Base-by-base conservation (phyloP, 164 flowering plant genomes). In the Annona cherimola region DNA sequence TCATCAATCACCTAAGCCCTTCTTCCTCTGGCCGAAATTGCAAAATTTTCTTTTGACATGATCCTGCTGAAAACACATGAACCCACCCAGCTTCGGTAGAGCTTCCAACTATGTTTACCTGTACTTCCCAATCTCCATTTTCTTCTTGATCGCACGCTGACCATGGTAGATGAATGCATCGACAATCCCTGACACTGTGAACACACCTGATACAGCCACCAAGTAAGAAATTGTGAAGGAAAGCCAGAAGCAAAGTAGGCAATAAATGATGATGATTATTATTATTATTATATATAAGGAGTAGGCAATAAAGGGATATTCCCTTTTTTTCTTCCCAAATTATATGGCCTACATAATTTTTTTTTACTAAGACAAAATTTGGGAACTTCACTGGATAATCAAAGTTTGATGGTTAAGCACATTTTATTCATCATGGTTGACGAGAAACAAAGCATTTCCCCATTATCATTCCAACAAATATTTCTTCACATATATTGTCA, bases 131-230 rank as follows among this genome's bases (percentile, higher is more conserved):
- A 86, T 66, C 75, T 85, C 80, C 81, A 81, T 78, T 71, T 88
- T 87, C 81, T 89, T 89, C 86, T 84, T 86, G 46, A 89, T 84
- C 61, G 84, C 83, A 46, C 69, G 81, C 19, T 85, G 90, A 66
- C 93, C 88, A 68, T 87, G 90, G 76, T 86, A 90, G 9, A 88
- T 54, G 57, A 89, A 85, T 3, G 96, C 78, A 75, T 90, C 96
- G 20, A 90, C 50, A 45, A 90, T 87, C 3, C 91, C 93, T 2
- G 90, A 80, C 46, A 90, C 84, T 0, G 96, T 85, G 80, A 90
- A 90, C 41, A 89, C 76, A 57, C 93, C 96, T 90, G 78, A 76
- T 66, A 64, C 18, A 50, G 14, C 1, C 68, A 63, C n/a, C 39
- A 54, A 42, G 18, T 73, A 61, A 5, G 40, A 59, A 46, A 26